Evolutionary conservation across 495 filamentous ascomycete species (phyloP), one percentile per base, ranked within the genome.

Genomic region (Mytilinidion resinicola): DNA sequence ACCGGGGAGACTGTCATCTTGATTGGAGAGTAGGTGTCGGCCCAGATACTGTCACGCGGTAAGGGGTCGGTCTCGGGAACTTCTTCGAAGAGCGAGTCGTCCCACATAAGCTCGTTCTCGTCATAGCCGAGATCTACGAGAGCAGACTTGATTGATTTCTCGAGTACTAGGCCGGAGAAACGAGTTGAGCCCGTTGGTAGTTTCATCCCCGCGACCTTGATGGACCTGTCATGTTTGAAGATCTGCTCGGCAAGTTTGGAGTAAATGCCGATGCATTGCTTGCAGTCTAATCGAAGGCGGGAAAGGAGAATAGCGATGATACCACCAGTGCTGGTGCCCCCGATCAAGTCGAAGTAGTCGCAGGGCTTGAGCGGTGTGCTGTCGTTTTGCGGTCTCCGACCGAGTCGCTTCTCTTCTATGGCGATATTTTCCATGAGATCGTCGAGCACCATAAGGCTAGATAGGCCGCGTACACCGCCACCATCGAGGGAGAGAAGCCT

Each of bases 41-140:
- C 21, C 67, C 67, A 69, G 41, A 69, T 69, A 30, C 61, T 69
- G 20, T 66, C 61, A 17, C 52, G 39, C 11, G 60, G 56, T 10
- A 66, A 38, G 25, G 25, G 25, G n/a, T 68, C 59, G 6, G 25
- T 60, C 11, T 66, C 63, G n/a, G 55, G 48, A 1, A 65, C 51
- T 44, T 69, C 64, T 51, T 69, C 67, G 42, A 69, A 67, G 4
- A 69, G 64, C 1, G 63, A 63, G 37, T 64, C 67, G 46, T 69
- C 67, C 67, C 67, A 69, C 67, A 69, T 69, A 19, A 63, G 44
- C 41, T 72, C 70, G 44, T 73, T 60, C 21, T 69, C 54, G 6
- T 59, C 51, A 15, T 72, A 72, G 10, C 64, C 63, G 4, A 65
- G 59, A 11, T 70, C 53, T 2, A 51, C 55, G 5, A 73, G 43